A percentile compares a stretch with the other conserved stretches of the same genome.
Evolutionary conservation across 345 rosid species (phyloP).

Genomic region (Anastatica hierochuntica): DNA sequence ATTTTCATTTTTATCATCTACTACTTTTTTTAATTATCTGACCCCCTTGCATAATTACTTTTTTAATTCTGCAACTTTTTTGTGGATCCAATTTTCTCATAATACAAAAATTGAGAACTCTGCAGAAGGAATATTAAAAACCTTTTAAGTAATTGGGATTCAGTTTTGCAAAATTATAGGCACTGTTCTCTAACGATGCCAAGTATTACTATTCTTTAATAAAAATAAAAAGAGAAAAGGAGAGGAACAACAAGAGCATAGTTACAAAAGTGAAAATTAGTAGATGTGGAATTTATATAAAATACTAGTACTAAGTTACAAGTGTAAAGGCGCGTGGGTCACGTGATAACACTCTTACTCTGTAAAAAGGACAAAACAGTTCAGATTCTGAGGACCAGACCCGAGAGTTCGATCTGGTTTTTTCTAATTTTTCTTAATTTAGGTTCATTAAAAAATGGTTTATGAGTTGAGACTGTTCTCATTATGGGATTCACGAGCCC

Average conservation of each 20-base stretch:
- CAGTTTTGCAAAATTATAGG: too few relatives aligned
- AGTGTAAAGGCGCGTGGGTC: conserved; percentile 29
- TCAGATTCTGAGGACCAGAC: conserved; percentile 27
- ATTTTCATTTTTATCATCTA: too few relatives aligned
- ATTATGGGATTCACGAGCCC: conserved; percentile 28
- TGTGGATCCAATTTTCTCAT: conserved; percentile 29
- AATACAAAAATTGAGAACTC: conserved; percentile 23
- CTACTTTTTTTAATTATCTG: conserved; percentile 11
- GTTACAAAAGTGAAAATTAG: not conserved
- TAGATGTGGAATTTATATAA: too few relatives aligned
- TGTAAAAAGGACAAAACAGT: conserved; percentile 22
- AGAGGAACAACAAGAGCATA: not conserved
- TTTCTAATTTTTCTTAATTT: not conserved
- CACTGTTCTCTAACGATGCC: too few relatives aligned
- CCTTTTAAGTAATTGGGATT: too few relatives aligned
- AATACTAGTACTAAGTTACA: conserved; percentile 18
- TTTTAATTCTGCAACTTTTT: conserved; percentile 20
- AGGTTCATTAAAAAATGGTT: too few relatives aligned
- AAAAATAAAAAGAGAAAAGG: too few relatives aligned
- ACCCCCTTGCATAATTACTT: conserved; percentile 23
- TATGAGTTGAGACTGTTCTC: conserved; percentile 9
- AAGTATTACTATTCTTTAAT: too few relatives aligned
- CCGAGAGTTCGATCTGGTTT: conserved; percentile 29
- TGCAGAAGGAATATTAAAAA: conserved; percentile 27
- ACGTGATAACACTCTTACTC: conserved; percentile 22